A percentile compares a stretch with the other conserved stretches of the same genome.
phyloP scores from a whole-genome alignment of 352 stramenopile species.

The Peronosclerospora sorghi region DNA sequence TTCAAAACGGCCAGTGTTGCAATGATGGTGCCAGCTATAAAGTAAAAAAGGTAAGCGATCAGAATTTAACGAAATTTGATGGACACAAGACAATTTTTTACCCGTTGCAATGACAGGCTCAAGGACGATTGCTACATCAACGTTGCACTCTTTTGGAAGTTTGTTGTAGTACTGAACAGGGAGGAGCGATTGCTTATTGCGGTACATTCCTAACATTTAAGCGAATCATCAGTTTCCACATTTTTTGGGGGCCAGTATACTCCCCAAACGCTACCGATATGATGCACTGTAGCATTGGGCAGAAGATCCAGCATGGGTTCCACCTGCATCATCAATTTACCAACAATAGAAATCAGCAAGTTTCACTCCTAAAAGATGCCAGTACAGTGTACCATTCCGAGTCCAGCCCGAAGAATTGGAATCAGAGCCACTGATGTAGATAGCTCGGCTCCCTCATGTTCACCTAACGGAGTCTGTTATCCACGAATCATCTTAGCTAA shows the following conservation, averaged over 20 bases:
- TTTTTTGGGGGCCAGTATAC: neutral
- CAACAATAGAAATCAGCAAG: neutral
- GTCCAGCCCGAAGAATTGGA: constrained; percentile 89
- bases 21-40: constrained; percentile 84
- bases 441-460: constrained; percentile 81
- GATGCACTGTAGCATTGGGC: constrained; percentile 91
- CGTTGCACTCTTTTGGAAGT: constrained; percentile 89
- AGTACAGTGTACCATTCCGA: constrained; percentile 63
- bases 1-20: constrained; percentile 94
- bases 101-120: constrained; percentile 95
- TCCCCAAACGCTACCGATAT: constrained; percentile 83
- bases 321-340: constrained; percentile 54
- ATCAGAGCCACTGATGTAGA: constrained; percentile 89
- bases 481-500: too few species aligned
- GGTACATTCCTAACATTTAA: constrained; percentile 65
- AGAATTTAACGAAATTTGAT: neutral
- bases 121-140: constrained; percentile 91
- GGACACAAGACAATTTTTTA: constrained; percentile 7
- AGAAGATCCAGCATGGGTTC: constrained; percentile 95
- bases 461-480: constrained; percentile 53
- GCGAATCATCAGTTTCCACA: neutral
- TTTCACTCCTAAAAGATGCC: neutral
- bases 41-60: neutral
- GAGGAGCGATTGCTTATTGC: constrained; percentile 83
- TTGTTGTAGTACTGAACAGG: constrained; percentile 99